Conservation (phyloP, 768 basidiomycete species). For the Lenzites betulinus region DNA sequence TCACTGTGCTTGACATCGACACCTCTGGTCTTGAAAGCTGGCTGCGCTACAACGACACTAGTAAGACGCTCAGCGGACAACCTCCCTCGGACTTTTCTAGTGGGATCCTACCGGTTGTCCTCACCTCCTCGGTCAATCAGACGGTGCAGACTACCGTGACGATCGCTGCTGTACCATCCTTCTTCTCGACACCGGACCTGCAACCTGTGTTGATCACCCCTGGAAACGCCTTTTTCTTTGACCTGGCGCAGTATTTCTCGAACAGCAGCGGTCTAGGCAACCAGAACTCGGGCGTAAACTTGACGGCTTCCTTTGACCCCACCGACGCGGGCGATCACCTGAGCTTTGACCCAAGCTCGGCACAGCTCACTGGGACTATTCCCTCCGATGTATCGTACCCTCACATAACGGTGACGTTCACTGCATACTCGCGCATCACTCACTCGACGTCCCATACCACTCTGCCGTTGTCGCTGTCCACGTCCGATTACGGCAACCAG, state of each 20-base stretch:
- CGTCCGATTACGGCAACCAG: conserved; percentile 42
- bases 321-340: conserved; percentile 50
- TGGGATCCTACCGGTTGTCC: conserved; percentile 54
- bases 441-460: conserved; percentile 72
- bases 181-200: conserved; percentile 61
- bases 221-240: conserved; percentile 52
- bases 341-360: conserved; percentile 47
- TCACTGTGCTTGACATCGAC: conserved; percentile 60
- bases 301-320: conserved; percentile 61
- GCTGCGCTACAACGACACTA: conserved; percentile 60
- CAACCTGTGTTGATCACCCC: conserved; percentile 57
- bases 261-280: conserved; percentile 40
- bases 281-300: conserved; percentile 46
- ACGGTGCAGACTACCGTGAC: conserved; percentile 62
- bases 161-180: conserved; percentile 69
- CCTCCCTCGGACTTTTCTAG: conserved; percentile 50
- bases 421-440: conserved; percentile 64
- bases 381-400: conserved; percentile 47
- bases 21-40: conserved; percentile 54
- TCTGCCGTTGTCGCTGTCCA: conserved; percentile 51
- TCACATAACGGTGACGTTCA: conserved; percentile 57
- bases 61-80: conserved; percentile 62
- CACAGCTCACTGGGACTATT: conserved; percentile 56
- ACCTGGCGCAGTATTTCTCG: conserved; percentile 57
- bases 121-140: conserved; percentile 70